Evolutionary conservation across 495 filamentous ascomycete species (phyloP).

Genomic region (Gamarada debralockiae): DNA sequence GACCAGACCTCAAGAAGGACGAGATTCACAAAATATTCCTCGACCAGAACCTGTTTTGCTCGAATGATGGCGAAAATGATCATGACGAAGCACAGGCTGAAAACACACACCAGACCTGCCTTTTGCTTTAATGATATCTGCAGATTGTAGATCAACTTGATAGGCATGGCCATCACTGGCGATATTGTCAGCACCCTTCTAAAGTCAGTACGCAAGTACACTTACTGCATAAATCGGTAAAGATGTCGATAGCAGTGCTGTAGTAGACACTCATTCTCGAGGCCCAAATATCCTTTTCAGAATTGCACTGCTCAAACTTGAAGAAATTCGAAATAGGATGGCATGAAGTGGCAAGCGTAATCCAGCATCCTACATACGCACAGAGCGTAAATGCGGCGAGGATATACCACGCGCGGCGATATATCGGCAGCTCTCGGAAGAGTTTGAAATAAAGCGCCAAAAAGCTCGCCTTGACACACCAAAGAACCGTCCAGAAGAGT

Average conservation of each 20-base stretch:
- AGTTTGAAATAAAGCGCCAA: constrained; percentile 42
- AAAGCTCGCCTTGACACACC: constrained; percentile 45
- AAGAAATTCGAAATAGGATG: constrained; percentile 37
- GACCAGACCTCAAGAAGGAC: constrained; percentile 34
- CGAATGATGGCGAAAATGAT: constrained; percentile 48
- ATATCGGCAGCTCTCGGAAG: constrained; percentile 33
- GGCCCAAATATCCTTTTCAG: constrained; percentile 26
- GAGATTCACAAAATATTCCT: constrained; percentile 31
- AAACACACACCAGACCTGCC: constrained; percentile 41
- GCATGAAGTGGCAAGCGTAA: constrained; percentile 35
- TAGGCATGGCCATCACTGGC: constrained; percentile 47
- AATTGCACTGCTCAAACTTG: constrained; percentile 29
- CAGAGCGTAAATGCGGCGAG: constrained; percentile 32
- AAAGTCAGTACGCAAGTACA: not conserved
- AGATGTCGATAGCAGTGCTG: constrained; percentile 41
- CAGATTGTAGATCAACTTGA: constrained; percentile 46
- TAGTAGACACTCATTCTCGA: constrained; percentile 39
- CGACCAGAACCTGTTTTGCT: constrained; percentile 32
- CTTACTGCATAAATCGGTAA: constrained; percentile 36
- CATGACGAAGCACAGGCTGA: constrained; percentile 47
- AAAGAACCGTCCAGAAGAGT: constrained; percentile 44
- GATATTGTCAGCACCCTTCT: not conserved
- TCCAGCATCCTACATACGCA: constrained; percentile 37
- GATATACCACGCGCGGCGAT: constrained; percentile 36
- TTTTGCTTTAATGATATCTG: constrained; percentile 42